Evolutionary conservation across 768 basidiomycete genomes (phyloP), one percentile per base, ranked within the genome.

Genomic region (Boletus tomentosulus): DNA sequence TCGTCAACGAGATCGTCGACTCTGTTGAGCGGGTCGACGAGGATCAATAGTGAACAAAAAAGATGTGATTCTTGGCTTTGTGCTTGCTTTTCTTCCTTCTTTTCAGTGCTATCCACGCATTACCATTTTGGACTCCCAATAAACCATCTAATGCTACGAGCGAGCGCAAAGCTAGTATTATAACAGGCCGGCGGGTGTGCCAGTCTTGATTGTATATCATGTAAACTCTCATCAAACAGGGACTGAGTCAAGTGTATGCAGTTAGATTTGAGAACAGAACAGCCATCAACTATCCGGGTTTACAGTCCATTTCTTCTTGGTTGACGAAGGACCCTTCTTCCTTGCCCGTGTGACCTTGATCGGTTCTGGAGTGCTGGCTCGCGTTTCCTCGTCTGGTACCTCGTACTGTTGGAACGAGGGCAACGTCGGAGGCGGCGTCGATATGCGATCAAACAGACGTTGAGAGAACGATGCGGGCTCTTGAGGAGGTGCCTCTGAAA

Each of bases 1-100:
- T 98, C 46, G 89, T 97, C 50, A 89, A 92, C 65, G 95, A 97
- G 73, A 92, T 94, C 58, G 90, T 93, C 24, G 91, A 94, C 67
- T 92, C 90, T 13, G 91, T 94, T 16, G 91, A 94, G 66, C 89
- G 87, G 59, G 89, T 93, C 37, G 89, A 91, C 57, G 91, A 92
- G 27, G 84, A 85, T 42, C 78, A 48, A 33, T 54, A 66, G 46
- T 64, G 57, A 57, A 43, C n/a, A 31, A 48, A 51, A 6, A 4
- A 19, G 22, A n/a, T n/a, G 47, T 39, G 16, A 38, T 48, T 76
- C 56, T 57, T 53, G 31, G 44, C 53, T 56, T 54, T 56, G 39
- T 53, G 49, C 52, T 63, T 57, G 54, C 52, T 55, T 54, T 51
- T 57, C 37, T 31, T 25, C n/a, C 16, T 33, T 28, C 10, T 2